These are phyloP conservation scores for Gracilaria gracilis DNA, from an alignment of 23 red algal genomes.

Conservation along the genomic window DNA sequence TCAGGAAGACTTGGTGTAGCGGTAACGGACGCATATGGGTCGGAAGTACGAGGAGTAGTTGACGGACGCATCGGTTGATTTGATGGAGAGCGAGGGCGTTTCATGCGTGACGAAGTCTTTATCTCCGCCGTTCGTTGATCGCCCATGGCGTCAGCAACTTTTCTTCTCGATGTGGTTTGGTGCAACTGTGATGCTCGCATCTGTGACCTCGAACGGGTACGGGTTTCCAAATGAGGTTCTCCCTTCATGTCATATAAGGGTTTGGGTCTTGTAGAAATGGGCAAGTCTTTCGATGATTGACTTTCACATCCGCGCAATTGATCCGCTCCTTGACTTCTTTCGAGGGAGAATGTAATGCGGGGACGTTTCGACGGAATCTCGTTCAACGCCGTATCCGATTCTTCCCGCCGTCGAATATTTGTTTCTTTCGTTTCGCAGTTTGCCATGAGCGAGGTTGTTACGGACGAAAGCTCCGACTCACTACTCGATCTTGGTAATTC, in stretches of 20 bases:
- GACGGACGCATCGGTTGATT: not conserved
- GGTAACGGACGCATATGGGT: not conserved
- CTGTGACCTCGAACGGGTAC: not conserved
- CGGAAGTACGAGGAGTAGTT: not conserved
- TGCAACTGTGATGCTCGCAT: not conserved
- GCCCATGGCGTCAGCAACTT: not conserved
- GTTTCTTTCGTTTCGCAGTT: not conserved
- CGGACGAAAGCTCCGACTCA: not conserved
- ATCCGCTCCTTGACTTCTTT: not conserved
- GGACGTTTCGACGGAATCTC: not conserved
- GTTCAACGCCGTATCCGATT: not conserved
- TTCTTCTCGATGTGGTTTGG: not conserved
- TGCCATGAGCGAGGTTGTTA: not conserved
- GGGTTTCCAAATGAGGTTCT: not conserved
- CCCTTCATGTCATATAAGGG: not conserved
- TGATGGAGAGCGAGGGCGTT: conserved; percentile 13
- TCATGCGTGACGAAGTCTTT: not conserved
- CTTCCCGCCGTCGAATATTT: not conserved
- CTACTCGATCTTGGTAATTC: not conserved
- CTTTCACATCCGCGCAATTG: no score
- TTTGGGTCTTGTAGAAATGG: not conserved
- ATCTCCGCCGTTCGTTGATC: not conserved
- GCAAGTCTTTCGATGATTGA: not conserved
- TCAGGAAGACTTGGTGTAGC: not conserved
- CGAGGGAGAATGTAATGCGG: not conserved